phyloP scores from a whole-genome alignment of 2,329 filamentous ascomycete species.

The Fusarium sp. region DNA sequence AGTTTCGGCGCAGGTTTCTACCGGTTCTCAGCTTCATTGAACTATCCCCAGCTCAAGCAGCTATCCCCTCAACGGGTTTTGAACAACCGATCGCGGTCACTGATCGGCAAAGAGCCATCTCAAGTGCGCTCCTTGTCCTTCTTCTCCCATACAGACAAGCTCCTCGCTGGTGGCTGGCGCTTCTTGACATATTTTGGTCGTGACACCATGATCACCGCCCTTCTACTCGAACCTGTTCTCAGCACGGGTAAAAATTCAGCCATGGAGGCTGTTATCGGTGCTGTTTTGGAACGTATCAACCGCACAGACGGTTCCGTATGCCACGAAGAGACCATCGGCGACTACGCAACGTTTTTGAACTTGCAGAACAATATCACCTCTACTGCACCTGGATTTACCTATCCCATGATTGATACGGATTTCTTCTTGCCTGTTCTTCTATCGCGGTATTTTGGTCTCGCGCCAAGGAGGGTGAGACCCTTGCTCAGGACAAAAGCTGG shows the following conservation, averaged over 20 bases:
- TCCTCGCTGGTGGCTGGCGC: conserved; percentile 72
- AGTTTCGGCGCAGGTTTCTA: conserved; percentile 65
- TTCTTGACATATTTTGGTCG: conserved; percentile 75
- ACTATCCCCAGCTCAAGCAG: conserved; percentile 70
- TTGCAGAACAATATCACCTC: conserved; percentile 62
- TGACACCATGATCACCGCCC: conserved; percentile 70
- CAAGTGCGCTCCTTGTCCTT: conserved; percentile 60
- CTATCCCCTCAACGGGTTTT: conserved; percentile 62
- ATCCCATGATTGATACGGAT: conserved; percentile 73
- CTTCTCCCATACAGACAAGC: conserved; percentile 70
- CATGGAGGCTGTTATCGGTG: conserved; percentile 69
- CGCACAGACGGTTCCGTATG: conserved; percentile 68
- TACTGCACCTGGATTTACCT: conserved; percentile 65
- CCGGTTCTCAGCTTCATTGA: conserved; percentile 67
- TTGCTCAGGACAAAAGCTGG: conserved; percentile 58
- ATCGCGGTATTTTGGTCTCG: conserved; percentile 66
- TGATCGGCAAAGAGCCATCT: conserved; percentile 53
- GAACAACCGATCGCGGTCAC: conserved; percentile 56
- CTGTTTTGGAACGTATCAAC: conserved; percentile 70
- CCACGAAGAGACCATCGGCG: conserved; percentile 73
- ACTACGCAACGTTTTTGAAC: conserved; percentile 72
- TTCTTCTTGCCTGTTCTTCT: conserved; percentile 69
- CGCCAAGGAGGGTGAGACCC: conserved; percentile 49
- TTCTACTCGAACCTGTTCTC: conserved; percentile 68
- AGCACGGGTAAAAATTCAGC: conserved; percentile 65